Evolutionary conservation across 2,329 filamentous ascomycete species (phyloP).

Genomic region (Biscogniauxia mediterranea): DNA sequence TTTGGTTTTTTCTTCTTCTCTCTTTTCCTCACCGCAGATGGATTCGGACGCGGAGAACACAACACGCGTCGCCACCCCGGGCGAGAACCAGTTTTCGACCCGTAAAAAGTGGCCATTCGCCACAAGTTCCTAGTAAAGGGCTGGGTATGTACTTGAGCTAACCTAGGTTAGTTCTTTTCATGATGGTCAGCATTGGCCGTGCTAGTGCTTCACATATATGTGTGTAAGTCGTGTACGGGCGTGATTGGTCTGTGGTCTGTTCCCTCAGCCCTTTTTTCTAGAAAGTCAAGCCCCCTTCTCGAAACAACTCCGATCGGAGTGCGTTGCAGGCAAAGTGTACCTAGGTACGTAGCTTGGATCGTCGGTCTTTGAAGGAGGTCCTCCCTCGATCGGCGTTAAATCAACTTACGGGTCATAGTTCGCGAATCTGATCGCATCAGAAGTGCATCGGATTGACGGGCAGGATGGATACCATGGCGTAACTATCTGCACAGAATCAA

Average conservation of each 20-base stretch:
- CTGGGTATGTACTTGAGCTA: no score
- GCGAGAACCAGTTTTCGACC: neutral
- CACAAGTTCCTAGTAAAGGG: neutral
- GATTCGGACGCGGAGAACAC: neutral
- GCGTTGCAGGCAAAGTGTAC: no score
- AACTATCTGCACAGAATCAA: neutral
- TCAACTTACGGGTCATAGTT: neutral
- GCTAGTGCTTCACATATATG: neutral
- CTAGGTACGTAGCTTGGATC: slow-evolving; percentile 1
- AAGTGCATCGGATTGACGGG: neutral
- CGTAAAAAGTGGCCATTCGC: neutral
- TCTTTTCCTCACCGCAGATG: neutral
- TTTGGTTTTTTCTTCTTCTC: no score
- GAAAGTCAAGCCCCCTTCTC: neutral
- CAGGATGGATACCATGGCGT: neutral
- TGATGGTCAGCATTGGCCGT: neutral
- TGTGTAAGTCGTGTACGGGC: neutral
- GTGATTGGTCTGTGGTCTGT: neutral
- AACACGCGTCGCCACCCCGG: neutral
- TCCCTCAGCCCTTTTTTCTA: neutral
- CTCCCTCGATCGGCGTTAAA: neutral
- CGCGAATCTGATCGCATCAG: neutral
- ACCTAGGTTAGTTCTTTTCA: neutral
- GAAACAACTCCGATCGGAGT: neutral
- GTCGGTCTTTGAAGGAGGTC: neutral